phyloP scores from a whole-genome alignment of 768 basidiomycete genomes.

The Pisolithus tinctorius region DNA sequence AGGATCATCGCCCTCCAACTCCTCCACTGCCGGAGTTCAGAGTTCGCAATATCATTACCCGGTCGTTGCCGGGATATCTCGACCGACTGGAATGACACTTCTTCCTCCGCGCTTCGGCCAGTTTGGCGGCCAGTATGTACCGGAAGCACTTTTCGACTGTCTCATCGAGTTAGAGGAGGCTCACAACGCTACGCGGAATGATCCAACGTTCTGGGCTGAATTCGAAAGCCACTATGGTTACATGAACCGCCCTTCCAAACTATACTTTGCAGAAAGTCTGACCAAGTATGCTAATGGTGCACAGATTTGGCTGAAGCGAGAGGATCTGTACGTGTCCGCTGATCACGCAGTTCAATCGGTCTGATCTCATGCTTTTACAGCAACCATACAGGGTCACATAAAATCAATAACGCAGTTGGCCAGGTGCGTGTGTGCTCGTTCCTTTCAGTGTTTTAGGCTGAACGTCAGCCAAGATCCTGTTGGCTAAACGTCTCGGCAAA shows the following conservation, averaged over 20 bases:
- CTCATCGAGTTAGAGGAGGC: conserved; percentile 85
- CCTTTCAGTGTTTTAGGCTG: no score
- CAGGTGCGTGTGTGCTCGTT: no score
- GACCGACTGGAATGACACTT: conserved; percentile 31
- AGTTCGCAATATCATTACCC: not conserved
- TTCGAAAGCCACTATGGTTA: conserved; percentile 79
- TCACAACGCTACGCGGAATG: conserved; percentile 78
- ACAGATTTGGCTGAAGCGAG: no score
- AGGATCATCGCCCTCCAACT: conserved; percentile 12
- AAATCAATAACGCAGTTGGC: no score
- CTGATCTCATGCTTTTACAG: conserved; percentile 31
- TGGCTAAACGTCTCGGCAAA: conserved; percentile 67
- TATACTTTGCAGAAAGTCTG: conserved; percentile 81
- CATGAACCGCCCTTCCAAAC: conserved; percentile 88
- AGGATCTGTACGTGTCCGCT: not conserved
- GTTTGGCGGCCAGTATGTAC: conserved; percentile 96
- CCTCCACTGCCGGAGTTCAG: not conserved
- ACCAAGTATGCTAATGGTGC: no score
- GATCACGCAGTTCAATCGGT: not conserved
- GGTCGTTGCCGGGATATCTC: conserved; percentile 2
- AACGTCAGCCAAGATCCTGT: no score
- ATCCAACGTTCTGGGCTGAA: conserved; percentile 91
- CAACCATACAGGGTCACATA: conserved; percentile 76
- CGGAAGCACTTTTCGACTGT: conserved; percentile 92
- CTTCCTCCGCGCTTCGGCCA: conserved; percentile 86